Evolutionary conservation across 331 rosid genomes (phyloP).

Genomic region (Rhamnella rubrinervis): DNA sequence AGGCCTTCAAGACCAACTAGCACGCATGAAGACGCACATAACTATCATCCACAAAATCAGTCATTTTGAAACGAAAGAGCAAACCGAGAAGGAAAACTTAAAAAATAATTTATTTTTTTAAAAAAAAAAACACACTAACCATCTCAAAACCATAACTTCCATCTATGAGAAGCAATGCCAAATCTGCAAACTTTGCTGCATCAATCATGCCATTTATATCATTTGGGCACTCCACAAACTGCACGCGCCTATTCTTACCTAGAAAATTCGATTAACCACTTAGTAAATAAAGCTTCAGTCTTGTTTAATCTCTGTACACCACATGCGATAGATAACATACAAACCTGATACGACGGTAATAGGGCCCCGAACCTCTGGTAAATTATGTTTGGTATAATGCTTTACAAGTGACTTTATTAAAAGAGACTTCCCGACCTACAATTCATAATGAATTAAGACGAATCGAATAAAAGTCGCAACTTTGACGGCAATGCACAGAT

Average conservation of each 20-base stretch:
- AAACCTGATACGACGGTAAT: conserved; percentile 90
- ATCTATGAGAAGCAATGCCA: conserved; percentile 88
- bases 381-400: conserved; percentile 86
- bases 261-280: conserved; percentile 22
- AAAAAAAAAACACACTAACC: conserved; percentile 45
- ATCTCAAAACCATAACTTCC: conserved; percentile 94
- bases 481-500: background rate
- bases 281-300: background rate
- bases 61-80: background rate
- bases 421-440: conserved; percentile 92
- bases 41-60: too few relatives aligned
- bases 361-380: conserved; percentile 87
- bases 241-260: conserved; percentile 93
- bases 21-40: background rate
- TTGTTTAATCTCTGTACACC: background rate
- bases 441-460: background rate
- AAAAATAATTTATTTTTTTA: too few relatives aligned
- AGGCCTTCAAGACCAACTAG: background rate
- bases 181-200: conserved; percentile 86
- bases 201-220: conserved; percentile 96
- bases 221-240: conserved; percentile 91
- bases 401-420: conserved; percentile 71
- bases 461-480: background rate
- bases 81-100: background rate
- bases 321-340: background rate